Conservation (phyloP, 2,329 filamentous ascomycete genomes). For the Penicillium sp. region DNA sequence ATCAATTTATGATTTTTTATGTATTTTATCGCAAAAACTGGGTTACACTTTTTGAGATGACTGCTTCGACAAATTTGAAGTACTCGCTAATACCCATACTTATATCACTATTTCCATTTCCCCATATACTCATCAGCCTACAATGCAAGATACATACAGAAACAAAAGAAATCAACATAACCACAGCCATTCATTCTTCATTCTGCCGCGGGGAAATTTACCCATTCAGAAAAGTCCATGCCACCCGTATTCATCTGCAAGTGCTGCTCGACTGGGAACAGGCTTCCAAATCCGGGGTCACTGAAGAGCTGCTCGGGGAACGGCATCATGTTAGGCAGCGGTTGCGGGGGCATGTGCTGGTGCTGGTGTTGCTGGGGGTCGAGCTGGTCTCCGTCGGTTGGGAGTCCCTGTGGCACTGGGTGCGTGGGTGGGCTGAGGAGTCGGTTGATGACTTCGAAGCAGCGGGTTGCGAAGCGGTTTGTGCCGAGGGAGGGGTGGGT, state of each 20-base stretch:
- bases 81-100: not conserved
- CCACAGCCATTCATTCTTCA: conserved; percentile 7
- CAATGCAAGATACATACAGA: conserved; percentile 7
- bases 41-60: too few relatives aligned
- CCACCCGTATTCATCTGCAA: conserved; percentile 26
- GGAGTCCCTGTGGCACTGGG: not conserved
- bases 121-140: not conserved
- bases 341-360: conserved; percentile 14
- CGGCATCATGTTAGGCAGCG: conserved; percentile 35
- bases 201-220: conserved; percentile 34
- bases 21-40: too few relatives aligned
- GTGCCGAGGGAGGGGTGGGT: conserved; percentile 38
- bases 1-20: too few relatives aligned
- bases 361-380: conserved; percentile 12
- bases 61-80: not conserved
- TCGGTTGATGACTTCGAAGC: conserved; percentile 40
- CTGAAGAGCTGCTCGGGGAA: conserved; percentile 39
- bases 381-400: not conserved
- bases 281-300: conserved; percentile 32
- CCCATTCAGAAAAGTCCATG: conserved; percentile 43
- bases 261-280: conserved; percentile 37
- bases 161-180: not conserved
- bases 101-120: not conserved
- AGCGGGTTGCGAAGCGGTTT: conserved; percentile 41
- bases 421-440: conserved; percentile 34